Conservation (phyloP, 2,329 filamentous ascomycete genomes). For the Tolypocladium album region DNA sequence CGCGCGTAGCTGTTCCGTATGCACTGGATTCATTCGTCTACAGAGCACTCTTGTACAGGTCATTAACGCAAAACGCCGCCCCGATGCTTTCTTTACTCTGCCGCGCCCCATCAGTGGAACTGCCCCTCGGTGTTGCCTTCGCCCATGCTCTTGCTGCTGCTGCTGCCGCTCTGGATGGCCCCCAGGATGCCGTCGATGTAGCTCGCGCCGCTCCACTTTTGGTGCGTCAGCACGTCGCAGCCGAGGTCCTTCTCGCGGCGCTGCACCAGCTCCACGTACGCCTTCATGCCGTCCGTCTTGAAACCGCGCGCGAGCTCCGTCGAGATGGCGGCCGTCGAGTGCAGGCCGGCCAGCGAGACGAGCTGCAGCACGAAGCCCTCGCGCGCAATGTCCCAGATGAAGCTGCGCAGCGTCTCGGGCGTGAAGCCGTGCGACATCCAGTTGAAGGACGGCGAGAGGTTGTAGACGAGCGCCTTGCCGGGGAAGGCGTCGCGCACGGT, state of each 20-base stretch:
- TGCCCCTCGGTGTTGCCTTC: constrained; percentile 82
- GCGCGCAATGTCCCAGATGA: constrained; percentile 92
- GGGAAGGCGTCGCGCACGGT: constrained; percentile 62
- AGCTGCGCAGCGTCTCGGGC: constrained; percentile 70
- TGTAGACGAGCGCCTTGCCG: constrained; percentile 88
- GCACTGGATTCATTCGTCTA: background rate
- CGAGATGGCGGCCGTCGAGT: constrained; percentile 53
- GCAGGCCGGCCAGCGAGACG: constrained; percentile 54
- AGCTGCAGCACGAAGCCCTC: constrained; percentile 69
- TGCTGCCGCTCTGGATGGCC: constrained; percentile 84
- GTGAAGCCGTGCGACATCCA: constrained; percentile 95
- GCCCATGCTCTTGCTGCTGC: constrained; percentile 85
- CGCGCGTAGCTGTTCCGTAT: background rate
- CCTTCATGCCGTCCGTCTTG: constrained; percentile 88
- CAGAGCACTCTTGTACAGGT: background rate
- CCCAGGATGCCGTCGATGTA: constrained; percentile 86
- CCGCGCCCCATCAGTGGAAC: constrained; percentile 28
- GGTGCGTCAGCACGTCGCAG: constrained; percentile 88
- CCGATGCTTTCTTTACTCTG: background rate
- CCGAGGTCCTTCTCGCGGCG: constrained; percentile 79
- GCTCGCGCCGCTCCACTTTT: constrained; percentile 64
- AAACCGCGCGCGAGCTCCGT: constrained; percentile 72
- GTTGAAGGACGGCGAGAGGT: constrained; percentile 94
- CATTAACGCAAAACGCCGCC: background rate
- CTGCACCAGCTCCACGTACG: constrained; percentile 93